phyloP scores from a whole-genome alignment of 306 rosid species.

The Cicer pinnatifidum region DNA sequence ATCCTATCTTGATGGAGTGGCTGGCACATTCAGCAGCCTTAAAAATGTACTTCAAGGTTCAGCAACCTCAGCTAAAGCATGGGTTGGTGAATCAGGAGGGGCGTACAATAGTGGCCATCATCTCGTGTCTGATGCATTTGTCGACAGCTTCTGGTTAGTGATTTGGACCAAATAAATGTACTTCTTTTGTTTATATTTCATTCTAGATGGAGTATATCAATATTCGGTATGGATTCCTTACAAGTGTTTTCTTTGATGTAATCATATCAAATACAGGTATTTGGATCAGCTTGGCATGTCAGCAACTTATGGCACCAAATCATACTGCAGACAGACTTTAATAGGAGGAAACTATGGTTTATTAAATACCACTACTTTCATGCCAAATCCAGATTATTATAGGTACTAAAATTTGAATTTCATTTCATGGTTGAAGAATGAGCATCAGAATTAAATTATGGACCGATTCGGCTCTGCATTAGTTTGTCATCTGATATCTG shows the following conservation, averaged over 20 bases:
- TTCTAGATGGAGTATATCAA: background rate
- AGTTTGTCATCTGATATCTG: background rate
- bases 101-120: constrained; percentile 88
- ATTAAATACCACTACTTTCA: constrained; percentile 61
- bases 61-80: constrained; percentile 60
- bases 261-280: constrained; percentile 59
- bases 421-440: constrained; percentile 22
- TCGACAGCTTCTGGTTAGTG: constrained; percentile 74
- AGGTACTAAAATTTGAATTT: constrained; percentile 46
- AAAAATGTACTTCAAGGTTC: constrained; percentile 57
- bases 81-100: constrained; percentile 99
- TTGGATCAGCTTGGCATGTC: constrained; percentile 96
- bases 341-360: constrained; percentile 95
- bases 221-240: background rate
- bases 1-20: constrained; percentile 64
- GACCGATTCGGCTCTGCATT: constrained; percentile 22
- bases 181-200: too few relatives aligned
- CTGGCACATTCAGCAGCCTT: constrained; percentile 62
- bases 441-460: background rate
- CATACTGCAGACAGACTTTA: constrained; percentile 91
- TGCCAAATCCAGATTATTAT: constrained; percentile 82
- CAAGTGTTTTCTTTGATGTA: constrained; percentile 23
- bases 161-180: too few relatives aligned
- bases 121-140: constrained; percentile 83
- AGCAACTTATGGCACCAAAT: constrained; percentile 71